Base-by-base conservation (phyloP, 768 basidiomycete species). In the Boletus rubescentipes region DNA sequence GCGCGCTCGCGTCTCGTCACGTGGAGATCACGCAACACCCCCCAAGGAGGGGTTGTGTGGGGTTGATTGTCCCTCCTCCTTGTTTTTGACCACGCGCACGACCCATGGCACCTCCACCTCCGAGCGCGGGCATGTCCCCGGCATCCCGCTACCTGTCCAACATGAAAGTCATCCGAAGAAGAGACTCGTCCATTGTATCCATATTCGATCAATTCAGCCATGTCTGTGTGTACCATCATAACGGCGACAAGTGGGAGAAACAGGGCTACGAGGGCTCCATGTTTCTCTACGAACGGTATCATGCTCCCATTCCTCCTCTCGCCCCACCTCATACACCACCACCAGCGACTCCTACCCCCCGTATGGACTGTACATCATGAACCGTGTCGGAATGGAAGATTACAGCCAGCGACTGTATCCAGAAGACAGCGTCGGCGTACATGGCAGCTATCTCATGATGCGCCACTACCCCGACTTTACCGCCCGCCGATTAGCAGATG, bases 131-230 rank as follows among this genome's bases (percentile, higher is more conserved):
- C 58, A 88, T 87, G 84, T 80, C 86, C 5, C 77, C 84, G 12
- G 77, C 79, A 9, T 80, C 83, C 30, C 72, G 86, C 67, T 91
- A 92, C 68, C 72, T 81, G 60, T 81, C 83, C 70, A 93, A 93
- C 74, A 82, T 93, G 73, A 89, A 84, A 64, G 88, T 90, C 53
- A 77, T 93, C 23, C 81, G 86, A 45, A 80, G 87, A 57, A 79
- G 89, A 64, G 91, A 93, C 65, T 83, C 90, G 12, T 83, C 87
- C 32, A 91, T 93, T 61, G 73, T 79, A 49, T 83, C 85, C 31
- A 90, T 93, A 62, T 84, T 91, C 61, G 91, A 93, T 73, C 89
- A 91, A 63, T 91, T 92, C 77, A 89, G 86, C 62, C 89, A 92
- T 73, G 89, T 91, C 51, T 90, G 89, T 73, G 75, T 91, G 49